Evolutionary conservation across 495 filamentous ascomycete genomes (phyloP), one percentile per base, ranked within the genome.

Genomic region (Penicillium manginii): DNA sequence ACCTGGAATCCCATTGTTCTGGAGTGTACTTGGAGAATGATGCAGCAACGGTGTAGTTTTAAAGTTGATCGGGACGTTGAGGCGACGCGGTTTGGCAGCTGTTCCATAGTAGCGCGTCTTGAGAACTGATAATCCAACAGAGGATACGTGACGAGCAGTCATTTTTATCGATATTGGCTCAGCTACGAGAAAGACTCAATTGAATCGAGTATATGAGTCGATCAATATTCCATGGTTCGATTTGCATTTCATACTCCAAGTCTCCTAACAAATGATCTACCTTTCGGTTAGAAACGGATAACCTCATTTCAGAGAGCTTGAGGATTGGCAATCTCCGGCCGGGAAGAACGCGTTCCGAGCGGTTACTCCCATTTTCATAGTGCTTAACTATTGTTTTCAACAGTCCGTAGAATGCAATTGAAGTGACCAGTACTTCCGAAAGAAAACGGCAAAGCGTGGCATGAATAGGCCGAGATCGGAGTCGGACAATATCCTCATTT

Each of bases 1-100:
- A 66, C 82, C 83, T 26, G 86, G 89, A 29, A 88, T 83, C 17
- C 87, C 79, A 18, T 79, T 61, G 26, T 85, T 75, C 64, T 83
- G 86, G 17, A 78, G 64, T 49, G 90, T 86, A 2, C 86, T 72
- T 0, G 92, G 79, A 17, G 85, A 87, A 68, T 97, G 94, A 58
- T 91, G 82, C 21, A 98, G 82, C 35, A 97, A 74, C 2, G 92
- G 83, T 21, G 91, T 92, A 9, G 86, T 84, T 54, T 90, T 85
- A 77, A 92, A 98, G 77, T 98, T 92, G 64, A 89, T 89, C 17
- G 93, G 92, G 32, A 91, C 65, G 73, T 98, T 98, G 43, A 98
- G 84, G 14, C 40, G 40, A 7, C 40, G 40, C 3, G 14, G 14
- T 43, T 19, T 43, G 40, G 15, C 15, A 43, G 40, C 7, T 43